Conservation (phyloP, 352 stramenopile genomes). For the Phytophthora meadii region DNA sequence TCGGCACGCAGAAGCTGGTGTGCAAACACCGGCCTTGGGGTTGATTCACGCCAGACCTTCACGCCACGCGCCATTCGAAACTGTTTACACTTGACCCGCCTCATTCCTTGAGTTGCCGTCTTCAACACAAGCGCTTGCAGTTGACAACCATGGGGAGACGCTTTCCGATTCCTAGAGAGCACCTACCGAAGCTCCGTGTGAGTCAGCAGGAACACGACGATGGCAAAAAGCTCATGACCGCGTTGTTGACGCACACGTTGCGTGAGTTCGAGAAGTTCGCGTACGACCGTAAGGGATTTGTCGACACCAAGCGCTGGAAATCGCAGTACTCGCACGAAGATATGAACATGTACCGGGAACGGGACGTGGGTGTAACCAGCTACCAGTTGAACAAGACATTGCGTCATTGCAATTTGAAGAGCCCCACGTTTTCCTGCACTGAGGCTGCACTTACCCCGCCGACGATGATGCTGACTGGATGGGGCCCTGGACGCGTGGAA, state of each 20-base stretch:
- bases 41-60: constrained; percentile 6
- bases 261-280: constrained; percentile 51
- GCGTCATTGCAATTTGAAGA: constrained; percentile 28
- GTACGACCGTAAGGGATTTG: constrained; percentile 29
- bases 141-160: constrained; percentile 30
- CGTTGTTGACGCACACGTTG: constrained; percentile 46
- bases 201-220: constrained; percentile 36
- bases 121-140: constrained; percentile 11
- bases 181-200: constrained; percentile 44
- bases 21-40: constrained; percentile 1
- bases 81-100: constrained; percentile 3
- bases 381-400: constrained; percentile 27
- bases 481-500: constrained; percentile 46
- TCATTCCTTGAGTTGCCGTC: constrained; percentile 29
- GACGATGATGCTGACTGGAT: constrained; percentile 44
- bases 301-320: constrained; percentile 57
- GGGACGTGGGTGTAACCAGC: constrained; percentile 36
- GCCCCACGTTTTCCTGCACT: constrained; percentile 28
- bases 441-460: constrained; percentile 27
- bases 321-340: constrained; percentile 40
- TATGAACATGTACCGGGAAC: constrained; percentile 54
- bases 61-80: constrained; percentile 7
- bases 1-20: constrained; percentile 25
- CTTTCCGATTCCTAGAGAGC: constrained; percentile 52
- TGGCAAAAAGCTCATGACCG: constrained; percentile 41